Conservation (phyloP, 192 early-diverging fungal species). For the Linnemannia hyalina region DNA sequence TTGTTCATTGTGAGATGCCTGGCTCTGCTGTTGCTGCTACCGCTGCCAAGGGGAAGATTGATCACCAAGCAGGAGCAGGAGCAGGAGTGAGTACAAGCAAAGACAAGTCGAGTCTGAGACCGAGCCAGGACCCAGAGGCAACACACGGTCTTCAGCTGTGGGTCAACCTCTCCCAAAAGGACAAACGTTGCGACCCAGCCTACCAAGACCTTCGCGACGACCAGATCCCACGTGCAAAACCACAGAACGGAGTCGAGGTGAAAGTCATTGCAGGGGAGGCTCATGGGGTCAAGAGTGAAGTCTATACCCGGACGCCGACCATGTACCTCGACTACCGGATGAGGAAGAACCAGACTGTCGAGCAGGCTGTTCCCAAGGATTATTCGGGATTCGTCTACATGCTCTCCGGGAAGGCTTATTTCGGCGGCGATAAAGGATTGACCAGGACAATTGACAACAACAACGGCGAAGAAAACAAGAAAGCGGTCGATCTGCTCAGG, state of each 20-base stretch:
- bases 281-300: constrained; percentile 75
- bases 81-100: not conserved
- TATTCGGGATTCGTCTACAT: constrained; percentile 76
- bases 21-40: constrained; percentile 22
- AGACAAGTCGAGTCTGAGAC: not conserved
- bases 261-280: constrained; percentile 92
- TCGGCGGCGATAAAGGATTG: constrained; percentile 59
- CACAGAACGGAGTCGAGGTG: constrained; percentile 68
- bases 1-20: constrained; percentile 84
- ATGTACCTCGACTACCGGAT: constrained; percentile 84
- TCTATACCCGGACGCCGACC: constrained; percentile 84
- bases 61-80: constrained; percentile 53
- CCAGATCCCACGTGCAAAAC: constrained; percentile 72
- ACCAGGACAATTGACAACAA: constrained; percentile 56
- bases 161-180: constrained; percentile 81
- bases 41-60: constrained; percentile 19
- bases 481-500: constrained; percentile 19
- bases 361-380: constrained; percentile 67
- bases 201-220: constrained; percentile 79
- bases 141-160: constrained; percentile 79
- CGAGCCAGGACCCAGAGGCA: constrained; percentile 1
- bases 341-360: constrained; percentile 65
- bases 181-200: constrained; percentile 77
- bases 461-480: constrained; percentile 54
- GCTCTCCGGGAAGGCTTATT: constrained; percentile 63